A percentile compares a stretch with the other conserved stretches of the same genome.
Evolutionary conservation across 495 filamentous ascomycete species (phyloP).

Genomic region (Hypoxylon fragiforme): DNA sequence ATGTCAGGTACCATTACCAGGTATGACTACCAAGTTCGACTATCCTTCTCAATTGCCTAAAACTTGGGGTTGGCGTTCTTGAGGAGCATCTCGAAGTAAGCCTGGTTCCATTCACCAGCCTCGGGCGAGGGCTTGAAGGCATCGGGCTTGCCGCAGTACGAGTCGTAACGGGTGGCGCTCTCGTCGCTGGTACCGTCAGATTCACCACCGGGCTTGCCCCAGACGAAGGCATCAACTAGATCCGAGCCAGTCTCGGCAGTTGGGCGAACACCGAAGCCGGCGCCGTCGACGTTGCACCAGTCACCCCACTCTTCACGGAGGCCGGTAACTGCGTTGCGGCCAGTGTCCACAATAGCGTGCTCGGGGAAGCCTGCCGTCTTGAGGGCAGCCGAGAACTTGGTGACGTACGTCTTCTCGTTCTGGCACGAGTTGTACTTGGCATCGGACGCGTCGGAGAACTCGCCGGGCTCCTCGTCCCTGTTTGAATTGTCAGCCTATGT

Average conservation of each 20-base stretch:
- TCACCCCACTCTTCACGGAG: conserved; percentile 73
- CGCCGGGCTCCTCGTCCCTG: conserved; percentile 60
- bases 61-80: conserved; percentile 67
- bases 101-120: conserved; percentile 79
- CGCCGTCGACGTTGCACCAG: conserved; percentile 81
- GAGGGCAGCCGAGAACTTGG: conserved; percentile 66
- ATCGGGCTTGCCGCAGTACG: conserved; percentile 66
- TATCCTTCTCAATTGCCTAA: conserved; percentile 15
- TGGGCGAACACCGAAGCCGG: conserved; percentile 73
- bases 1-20: too few relatives aligned
- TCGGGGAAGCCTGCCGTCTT: conserved; percentile 64
- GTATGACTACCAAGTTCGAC: neutral
- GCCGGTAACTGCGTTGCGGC: conserved; percentile 69
- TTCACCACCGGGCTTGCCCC: conserved; percentile 85
- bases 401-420: conserved; percentile 76
- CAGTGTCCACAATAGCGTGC: conserved; percentile 73
- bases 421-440: conserved; percentile 59
- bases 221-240: conserved; percentile 76
- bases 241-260: conserved; percentile 63
- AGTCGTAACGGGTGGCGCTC: conserved; percentile 67
- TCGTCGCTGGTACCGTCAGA: conserved; percentile 73
- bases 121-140: conserved; percentile 71
- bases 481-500: conserved; percentile 49
- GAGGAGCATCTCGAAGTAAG: conserved; percentile 71
- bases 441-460: conserved; percentile 63